Evolutionary conservation across 352 stramenopile genomes (phyloP), one percentile per base, ranked within the genome.

Genomic region (Pythium oligandrum): DNA sequence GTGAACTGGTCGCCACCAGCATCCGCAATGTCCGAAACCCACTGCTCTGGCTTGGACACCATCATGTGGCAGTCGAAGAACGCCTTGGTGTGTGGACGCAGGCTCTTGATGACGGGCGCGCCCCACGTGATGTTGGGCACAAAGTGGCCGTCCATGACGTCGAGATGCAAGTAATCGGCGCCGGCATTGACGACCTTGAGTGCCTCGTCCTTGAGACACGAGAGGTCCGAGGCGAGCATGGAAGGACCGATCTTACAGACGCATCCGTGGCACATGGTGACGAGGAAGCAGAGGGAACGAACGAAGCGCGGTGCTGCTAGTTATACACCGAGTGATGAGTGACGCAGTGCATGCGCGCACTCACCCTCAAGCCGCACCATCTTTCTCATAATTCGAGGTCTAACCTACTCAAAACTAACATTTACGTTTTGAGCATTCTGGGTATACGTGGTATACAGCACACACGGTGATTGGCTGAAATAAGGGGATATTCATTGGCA

Each of bases 1-100:
- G 92, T 98, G 71, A 98, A 98, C 69, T 95, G 86, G 59, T 96
- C 83, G 6, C 87, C 93, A 31, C 96, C 96, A 31, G 96, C 97
- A 49, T 97, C 91, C 7, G 93, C 91, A 55, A 99, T 96, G 57
- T 96, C 88, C 11, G 90, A 70, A 31, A 99, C 89, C 95, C 96
- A 99, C 65, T 98, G 92, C 64, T 96, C 90, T 3, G 93, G 94
- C 63, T 98, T 89, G 46, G 82, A 83, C 26, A 98, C 95, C 96
- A 99, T 99, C 79, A 99, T 96, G 78, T 99, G 96, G 75, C 92
- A 98, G 71, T 99, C 96, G 52, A 99, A 94, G 64, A 97, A 98
- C 4, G 84, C 84, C 34, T 77, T 74, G 12, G 86, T 93, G 64
- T 97, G 88, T 52, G 79, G 66, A 3, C 88, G 77, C 52, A 98